Evolutionary conservation across 345 rosid genomes (phyloP).

Genomic region (Garcia nutans): DNA sequence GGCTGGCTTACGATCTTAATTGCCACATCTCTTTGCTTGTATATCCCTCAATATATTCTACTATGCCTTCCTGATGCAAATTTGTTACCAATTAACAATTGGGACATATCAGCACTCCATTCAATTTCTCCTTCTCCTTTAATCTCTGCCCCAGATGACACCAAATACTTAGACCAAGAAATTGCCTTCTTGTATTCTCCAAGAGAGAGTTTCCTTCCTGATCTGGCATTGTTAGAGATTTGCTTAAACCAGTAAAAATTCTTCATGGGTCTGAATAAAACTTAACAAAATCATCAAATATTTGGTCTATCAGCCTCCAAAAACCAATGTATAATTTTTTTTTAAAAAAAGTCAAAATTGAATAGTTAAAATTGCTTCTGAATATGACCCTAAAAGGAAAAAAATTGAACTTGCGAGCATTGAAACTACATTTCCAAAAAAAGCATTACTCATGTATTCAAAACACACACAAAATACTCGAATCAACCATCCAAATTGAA

Average conservation of each 20-base stretch:
- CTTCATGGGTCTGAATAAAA: constrained; percentile 46
- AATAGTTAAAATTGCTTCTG: neutral
- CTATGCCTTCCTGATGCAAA: constrained; percentile 79
- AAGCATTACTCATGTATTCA: neutral
- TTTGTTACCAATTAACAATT: constrained; percentile 60
- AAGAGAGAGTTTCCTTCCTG: constrained; percentile 58
- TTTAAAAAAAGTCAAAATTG: constrained; percentile 14
- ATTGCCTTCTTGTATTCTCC: constrained; percentile 67
- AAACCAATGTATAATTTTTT: too few relatives aligned
- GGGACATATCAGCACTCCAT: constrained; percentile 85
- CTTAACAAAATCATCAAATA: constrained; percentile 37
- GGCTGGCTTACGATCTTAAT: constrained; percentile 76
- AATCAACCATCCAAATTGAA: constrained; percentile 7
- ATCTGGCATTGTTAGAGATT: constrained; percentile 46
- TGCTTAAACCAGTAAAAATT: constrained; percentile 58
- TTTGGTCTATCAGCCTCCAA: neutral
- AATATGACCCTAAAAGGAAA: constrained; percentile 5
- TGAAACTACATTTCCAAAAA: constrained; percentile 34
- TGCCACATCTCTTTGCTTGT: constrained; percentile 70
- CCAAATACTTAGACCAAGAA: constrained; percentile 82
- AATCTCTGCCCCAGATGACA: constrained; percentile 70
- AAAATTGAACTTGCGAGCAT: constrained; percentile 19
- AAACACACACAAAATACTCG: neutral
- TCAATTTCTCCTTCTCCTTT: constrained; percentile 65
- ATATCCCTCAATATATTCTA: constrained; percentile 73